Base-by-base conservation (phyloP, 2,329 filamentous ascomycete species). In the Sphaerulina populicola region DNA sequence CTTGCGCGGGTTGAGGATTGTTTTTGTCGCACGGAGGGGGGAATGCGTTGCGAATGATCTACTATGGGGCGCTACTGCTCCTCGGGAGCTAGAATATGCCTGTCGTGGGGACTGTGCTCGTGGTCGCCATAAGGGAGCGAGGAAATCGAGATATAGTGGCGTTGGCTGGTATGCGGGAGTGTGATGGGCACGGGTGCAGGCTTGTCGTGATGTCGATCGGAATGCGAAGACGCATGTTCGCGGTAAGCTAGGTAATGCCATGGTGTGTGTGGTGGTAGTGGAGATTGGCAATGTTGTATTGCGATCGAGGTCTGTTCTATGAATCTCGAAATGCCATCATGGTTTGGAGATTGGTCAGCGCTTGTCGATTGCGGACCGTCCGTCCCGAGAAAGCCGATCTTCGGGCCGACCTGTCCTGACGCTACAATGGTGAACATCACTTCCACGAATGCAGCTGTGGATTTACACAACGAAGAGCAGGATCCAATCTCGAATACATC, bases 1-100 rank as follows among this genome's bases (percentile, higher is more conserved):
- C 50, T 77, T 77, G 59, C 84, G 81, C 0, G 88, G 86, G 66
- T 97, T 95, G 12, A 75, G 69, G 49, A 77, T 73, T 12, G 70
- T 71, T 45, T 69, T 60, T 14, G 61, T 61, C 10, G 15, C 18
- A 27, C 12, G 18, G 9, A 18, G 9, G 10, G 15, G 15, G 12
- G 6, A 18, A 12, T 18, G 21, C 18, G 39, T 23, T 10, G 39
- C 10, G 15, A 41, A 41, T 27, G 18, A 41, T 41, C 39, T 15
- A 8, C 8, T 18, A 11, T n/a, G 39, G 9, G 21, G 39, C 8
- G 15, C 11, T 41, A 5, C 23, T 27, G 6, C 6, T 27, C 23
- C 6, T 27, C 23, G 23, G 23, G 3, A 27, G 23, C 23, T 27
- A 27, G 23, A 5, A 27, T 27, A 27, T 27, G 4, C 5, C 23